Conservation (phyloP, 2,329 filamentous ascomycete genomes). For the Talaromyces sp. region DNA sequence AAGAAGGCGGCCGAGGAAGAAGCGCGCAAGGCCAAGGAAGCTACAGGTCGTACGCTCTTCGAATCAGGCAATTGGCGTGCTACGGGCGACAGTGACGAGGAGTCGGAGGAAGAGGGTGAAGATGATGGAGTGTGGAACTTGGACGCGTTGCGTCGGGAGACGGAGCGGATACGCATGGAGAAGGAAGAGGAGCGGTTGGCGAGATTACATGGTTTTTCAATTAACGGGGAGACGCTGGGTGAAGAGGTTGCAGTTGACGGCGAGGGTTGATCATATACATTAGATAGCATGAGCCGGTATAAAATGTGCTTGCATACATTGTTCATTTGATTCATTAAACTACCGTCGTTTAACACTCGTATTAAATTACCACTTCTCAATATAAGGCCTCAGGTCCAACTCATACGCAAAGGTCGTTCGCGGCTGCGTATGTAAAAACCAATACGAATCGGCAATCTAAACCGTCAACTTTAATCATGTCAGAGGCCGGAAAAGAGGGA, state of each 20-base stretch:
- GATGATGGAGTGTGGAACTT: constrained; percentile 69
- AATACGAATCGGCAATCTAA: constrained; percentile 83
- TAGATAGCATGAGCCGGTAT: constrained; percentile 3
- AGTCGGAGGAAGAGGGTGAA: constrained; percentile 40
- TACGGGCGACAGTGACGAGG: constrained; percentile 56
- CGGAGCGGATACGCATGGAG: constrained; percentile 67
- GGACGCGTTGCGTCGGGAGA: constrained; percentile 78
- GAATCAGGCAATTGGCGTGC: constrained; percentile 88
- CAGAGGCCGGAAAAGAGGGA: not conserved
- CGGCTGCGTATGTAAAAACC: constrained; percentile 77
- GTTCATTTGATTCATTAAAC: not conserved
- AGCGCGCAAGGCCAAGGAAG: constrained; percentile 86
- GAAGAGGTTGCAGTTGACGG: constrained; percentile 13
- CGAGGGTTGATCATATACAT: constrained; percentile 3
- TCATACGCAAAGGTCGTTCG: constrained; percentile 77
- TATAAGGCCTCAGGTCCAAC: constrained; percentile 72
- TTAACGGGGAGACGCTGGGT: not conserved
- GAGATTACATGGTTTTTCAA: constrained; percentile 29
- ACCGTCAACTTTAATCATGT: not conserved
- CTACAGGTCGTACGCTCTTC: constrained; percentile 90
- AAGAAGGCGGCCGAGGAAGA: constrained; percentile 96
- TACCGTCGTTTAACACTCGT: not conserved
- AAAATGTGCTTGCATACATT: constrained; percentile 4
- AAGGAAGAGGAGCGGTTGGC: constrained; percentile 72
- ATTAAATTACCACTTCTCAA: constrained; percentile 72